Evolutionary conservation across 1,284 basidiomycete species (phyloP).

Genomic region (Golubevia pallescens): DNA sequence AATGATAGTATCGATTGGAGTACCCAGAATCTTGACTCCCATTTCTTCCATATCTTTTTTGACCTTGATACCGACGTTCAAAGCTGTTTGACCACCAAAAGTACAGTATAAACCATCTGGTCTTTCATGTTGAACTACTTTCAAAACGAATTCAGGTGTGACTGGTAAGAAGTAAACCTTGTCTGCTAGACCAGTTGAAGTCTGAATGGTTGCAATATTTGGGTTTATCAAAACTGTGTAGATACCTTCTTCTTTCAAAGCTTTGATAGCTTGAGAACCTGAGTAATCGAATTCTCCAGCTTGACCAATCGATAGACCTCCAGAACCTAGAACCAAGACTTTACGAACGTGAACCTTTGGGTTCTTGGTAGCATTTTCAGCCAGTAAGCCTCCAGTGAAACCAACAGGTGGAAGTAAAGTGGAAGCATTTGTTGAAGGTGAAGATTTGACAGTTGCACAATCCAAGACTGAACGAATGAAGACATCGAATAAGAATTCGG

Average conservation of each 20-base stretch:
- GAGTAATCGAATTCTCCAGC: constrained; percentile 99
- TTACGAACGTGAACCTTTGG: constrained; percentile 84
- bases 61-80: constrained; percentile 95
- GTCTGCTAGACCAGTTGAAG: constrained; percentile 94
- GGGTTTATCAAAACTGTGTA: constrained; percentile 98
- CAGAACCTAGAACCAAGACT: constrained; percentile 96
- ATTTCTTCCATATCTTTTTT: constrained; percentile 84
- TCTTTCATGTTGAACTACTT: constrained; percentile 97
- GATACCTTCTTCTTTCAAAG: constrained; percentile 96
- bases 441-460: constrained; percentile 1
- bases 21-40: constrained; percentile 91
- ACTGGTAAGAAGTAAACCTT: constrained; percentile 99
- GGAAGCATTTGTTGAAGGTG: constrained; percentile 20
- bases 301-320: constrained; percentile 95
- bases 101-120: constrained; percentile 99
- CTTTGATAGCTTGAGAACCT: constrained; percentile 98
- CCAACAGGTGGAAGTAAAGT: constrained; percentile 70
- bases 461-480: constrained; percentile 85
- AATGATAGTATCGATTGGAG: constrained; percentile 96
- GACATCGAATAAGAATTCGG: constrained; percentile 97
- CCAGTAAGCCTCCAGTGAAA: constrained; percentile 85
- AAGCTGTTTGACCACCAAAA: constrained; percentile 96
- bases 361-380: constrained; percentile 78
- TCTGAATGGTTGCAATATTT: constrained; percentile 99
- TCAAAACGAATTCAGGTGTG: constrained; percentile 94